A percentile compares a stretch with the other conserved stretches of the same genome.
Conservation (phyloP, 495 filamentous ascomycete species). For the Penicillium manginii region DNA sequence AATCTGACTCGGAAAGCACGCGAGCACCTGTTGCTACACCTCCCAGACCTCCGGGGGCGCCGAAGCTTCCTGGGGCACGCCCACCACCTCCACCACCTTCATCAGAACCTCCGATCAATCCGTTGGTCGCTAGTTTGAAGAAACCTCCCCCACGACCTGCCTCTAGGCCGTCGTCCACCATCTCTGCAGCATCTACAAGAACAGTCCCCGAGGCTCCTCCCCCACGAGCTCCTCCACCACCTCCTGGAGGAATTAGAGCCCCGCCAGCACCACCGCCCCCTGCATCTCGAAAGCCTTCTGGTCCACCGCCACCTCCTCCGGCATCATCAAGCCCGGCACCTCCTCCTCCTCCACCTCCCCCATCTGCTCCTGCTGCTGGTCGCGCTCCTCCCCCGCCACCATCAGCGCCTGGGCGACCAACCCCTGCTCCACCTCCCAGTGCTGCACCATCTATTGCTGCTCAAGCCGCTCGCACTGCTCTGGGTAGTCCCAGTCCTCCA, state of each 20-base stretch:
- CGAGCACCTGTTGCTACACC: slow-evolving; percentile 39
- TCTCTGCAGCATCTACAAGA: slow-evolving; percentile 51
- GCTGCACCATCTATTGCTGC: slow-evolving; percentile 45
- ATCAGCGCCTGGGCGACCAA: slow-evolving; percentile 36
- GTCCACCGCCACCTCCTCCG: slow-evolving; percentile 47
- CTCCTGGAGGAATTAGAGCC: slow-evolving; percentile 26
- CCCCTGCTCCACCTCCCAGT: slow-evolving; percentile 44
- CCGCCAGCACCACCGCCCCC: slow-evolving; percentile 58
- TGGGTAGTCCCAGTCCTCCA: slow-evolving; percentile 20
- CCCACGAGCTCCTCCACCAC: slow-evolving; percentile 17
- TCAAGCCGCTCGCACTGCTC: slow-evolving; percentile 44
- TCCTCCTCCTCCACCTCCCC: slow-evolving; percentile 48
- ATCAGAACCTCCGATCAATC: slow-evolving; percentile 58
- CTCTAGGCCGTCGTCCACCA: slow-evolving; percentile 46
- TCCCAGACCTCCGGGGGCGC: slow-evolving; percentile 64
- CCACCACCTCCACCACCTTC: slow-evolving; percentile 57
- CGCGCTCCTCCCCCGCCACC: slow-evolving; percentile 56
- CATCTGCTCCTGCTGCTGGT: slow-evolving; percentile 42
- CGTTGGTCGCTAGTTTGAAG: slow-evolving; percentile 61
- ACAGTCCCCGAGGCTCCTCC: slow-evolving; percentile 41
- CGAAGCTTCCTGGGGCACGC: slow-evolving; percentile 62
- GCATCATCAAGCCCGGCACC: slow-evolving; percentile 43
- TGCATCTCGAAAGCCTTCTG: slow-evolving; percentile 66
- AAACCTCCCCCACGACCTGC: slow-evolving; percentile 55
- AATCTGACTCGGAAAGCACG: slow-evolving; percentile 77